Conservation (phyloP, 805 yeast species). For the Starmerella bacillaris region DNA sequence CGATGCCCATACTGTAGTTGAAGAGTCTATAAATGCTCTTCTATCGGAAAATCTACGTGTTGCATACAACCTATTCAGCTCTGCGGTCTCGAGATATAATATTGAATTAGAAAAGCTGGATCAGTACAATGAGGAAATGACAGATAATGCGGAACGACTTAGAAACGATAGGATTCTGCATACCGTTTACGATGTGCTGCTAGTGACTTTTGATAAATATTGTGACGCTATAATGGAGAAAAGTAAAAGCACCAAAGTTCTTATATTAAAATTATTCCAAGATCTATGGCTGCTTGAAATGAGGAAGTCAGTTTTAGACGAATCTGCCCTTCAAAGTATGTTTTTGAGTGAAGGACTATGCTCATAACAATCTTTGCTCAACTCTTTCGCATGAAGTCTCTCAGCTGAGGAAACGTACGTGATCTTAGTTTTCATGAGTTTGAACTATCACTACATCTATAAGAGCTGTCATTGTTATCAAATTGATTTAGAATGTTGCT, state of each 20-base stretch:
- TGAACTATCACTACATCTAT: too few species aligned
- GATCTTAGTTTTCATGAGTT: too few species aligned
- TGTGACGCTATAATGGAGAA: conserved; percentile 6
- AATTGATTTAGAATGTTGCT: too few species aligned
- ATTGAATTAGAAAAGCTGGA: not conserved
- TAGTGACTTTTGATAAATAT: not conserved
- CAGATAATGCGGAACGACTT: not conserved
- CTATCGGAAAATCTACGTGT: not conserved
- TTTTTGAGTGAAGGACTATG: too few species aligned
- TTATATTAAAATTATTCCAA: conserved; percentile 3
- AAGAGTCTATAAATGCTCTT: not conserved
- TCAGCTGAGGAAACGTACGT: too few species aligned
- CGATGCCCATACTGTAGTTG: not conserved
- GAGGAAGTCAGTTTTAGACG: not conserved
- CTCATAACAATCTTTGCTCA: too few species aligned
- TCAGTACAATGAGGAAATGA: not conserved
- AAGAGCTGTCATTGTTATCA: too few species aligned
- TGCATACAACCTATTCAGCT: not conserved
- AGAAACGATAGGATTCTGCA: not conserved
- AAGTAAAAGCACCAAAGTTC: not conserved
- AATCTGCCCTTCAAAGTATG: not conserved
- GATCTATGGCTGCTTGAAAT: conserved; percentile 2
- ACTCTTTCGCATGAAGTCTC: too few species aligned
- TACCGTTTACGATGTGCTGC: conserved; percentile 1
- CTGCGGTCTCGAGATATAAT: not conserved